Conservation (phyloP, 164 flowering plant species). For the Amborella trichopoda region DNA sequence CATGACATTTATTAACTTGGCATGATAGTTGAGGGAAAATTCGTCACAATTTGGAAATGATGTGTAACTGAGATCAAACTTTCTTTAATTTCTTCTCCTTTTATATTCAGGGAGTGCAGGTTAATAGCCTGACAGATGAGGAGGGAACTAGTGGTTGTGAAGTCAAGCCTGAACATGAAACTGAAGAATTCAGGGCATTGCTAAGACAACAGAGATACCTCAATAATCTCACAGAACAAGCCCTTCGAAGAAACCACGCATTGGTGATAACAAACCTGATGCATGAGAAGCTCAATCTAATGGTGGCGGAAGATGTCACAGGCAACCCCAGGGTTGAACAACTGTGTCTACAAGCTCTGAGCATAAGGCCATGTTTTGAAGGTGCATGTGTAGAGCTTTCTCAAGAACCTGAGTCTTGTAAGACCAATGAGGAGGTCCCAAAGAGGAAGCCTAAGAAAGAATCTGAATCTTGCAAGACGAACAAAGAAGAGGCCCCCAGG, state of each 20-base stretch:
- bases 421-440: slow-evolving; percentile 24
- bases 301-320: slow-evolving; percentile 33
- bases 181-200: slow-evolving; percentile 36
- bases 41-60: too few species aligned
- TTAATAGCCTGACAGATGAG: slow-evolving; percentile 41
- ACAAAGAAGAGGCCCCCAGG: slow-evolving; percentile 16
- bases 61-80: too few species aligned
- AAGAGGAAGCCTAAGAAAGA: too few species aligned
- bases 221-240: slow-evolving; percentile 55
- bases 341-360: slow-evolving; percentile 61
- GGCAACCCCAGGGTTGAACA: slow-evolving; percentile 51
- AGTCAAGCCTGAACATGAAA: slow-evolving; percentile 26
- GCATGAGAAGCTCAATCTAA: slow-evolving; percentile 50
- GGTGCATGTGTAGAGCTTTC: slow-evolving; percentile 26
- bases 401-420: slow-evolving; percentile 5
- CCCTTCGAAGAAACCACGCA: slow-evolving; percentile 79
- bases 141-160: too few species aligned
- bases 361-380: slow-evolving; percentile 35
- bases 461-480: too few species aligned
- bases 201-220: slow-evolving; percentile 56
- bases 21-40: too few species aligned
- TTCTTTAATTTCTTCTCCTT: too few species aligned
- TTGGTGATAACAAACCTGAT: slow-evolving; percentile 56
- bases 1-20: too few species aligned
- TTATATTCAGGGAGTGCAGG: slow-evolving; percentile 59